Base-by-base conservation (phyloP, 805 yeast species). In the Ogataea corticis region DNA sequence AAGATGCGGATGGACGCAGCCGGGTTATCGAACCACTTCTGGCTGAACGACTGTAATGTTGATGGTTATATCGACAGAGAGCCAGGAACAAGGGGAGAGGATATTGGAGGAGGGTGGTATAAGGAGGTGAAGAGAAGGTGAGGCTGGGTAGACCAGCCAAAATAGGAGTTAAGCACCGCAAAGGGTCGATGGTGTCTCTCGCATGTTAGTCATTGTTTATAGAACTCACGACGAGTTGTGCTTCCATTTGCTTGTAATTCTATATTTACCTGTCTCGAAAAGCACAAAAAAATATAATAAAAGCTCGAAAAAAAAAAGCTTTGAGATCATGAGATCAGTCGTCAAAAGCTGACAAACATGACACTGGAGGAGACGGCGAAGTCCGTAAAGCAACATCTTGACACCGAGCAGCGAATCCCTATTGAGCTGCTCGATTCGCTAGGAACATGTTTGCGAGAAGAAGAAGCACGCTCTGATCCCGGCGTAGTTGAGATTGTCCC, bases 1-100 rank as follows among this genome's bases (percentile, higher is more conserved):
- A 83, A 78, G 48, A 65, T 68, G 44, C 75, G 99, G 53, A 92
- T 92, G 12, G 99, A 94, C 69, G 98, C 98, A 1, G 99, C 98
- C 15, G 97, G 97, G 3, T 77, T 90, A 82, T 80, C 87, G 2
- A 85, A 88, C 58, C 96, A 90, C 63, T 82, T 85, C 11, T 90
- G 97, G 97, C 62, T 79, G 38, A 73, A 76, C 52, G 96, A 87
- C 60, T 89, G 92, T 0, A 65, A 79, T 28, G 95, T 95, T 0
- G 73, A 85, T 62, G 94, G 86, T 46, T 74, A 82, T 55, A 79
- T 86, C 12, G 97, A 87, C 58, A 73, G 97, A 54, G 83, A 83
- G 25, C 76, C 83, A 6, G 88, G 89, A 25, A 84, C 87, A 0
- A 67, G 81, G n/a, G 97, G 97, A 27, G 83, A 79, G 42, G 97